Percentiles rank a stretch among this genome's conserved stretches.
Evolutionary conservation across 2,329 filamentous ascomycete genomes (phyloP).

Genomic region (Fusarium torulosum): DNA sequence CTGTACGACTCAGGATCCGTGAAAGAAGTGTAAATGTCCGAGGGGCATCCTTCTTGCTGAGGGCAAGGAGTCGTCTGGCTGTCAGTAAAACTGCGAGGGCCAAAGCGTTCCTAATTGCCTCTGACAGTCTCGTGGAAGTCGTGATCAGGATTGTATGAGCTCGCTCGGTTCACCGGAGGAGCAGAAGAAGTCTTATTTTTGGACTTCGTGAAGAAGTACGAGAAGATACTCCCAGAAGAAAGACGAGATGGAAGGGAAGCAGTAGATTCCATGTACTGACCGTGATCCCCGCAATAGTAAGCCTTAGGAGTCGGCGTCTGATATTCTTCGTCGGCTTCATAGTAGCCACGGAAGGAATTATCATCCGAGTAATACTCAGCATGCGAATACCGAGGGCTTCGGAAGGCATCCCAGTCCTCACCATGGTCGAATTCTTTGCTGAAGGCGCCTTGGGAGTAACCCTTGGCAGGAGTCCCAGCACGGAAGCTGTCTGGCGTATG

Average conservation of each 20-base stretch:
- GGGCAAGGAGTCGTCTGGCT: slow-evolving; percentile 31
- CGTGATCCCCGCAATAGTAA: not conserved
- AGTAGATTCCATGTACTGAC: slow-evolving; percentile 19
- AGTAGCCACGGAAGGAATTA: slow-evolving; percentile 5
- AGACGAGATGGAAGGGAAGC: slow-evolving; percentile 35
- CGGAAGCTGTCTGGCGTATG: slow-evolving; percentile 24
- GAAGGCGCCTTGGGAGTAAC: slow-evolving; percentile 44
- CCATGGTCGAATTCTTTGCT: slow-evolving; percentile 36
- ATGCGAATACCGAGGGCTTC: slow-evolving; percentile 5
- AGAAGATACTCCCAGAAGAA: slow-evolving; percentile 35
- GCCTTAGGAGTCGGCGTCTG: not conserved
- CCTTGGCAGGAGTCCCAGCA: slow-evolving; percentile 22
- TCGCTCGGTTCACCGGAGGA: slow-evolving; percentile 6
- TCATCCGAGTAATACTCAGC: not conserved
- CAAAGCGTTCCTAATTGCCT: slow-evolving; percentile 47
- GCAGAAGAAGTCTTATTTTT: slow-evolving; percentile 19
- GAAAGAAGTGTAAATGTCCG: slow-evolving; percentile 24
- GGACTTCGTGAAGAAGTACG: slow-evolving; percentile 43
- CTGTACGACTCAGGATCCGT: slow-evolving; percentile 27
- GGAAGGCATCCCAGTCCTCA: slow-evolving; percentile 27
- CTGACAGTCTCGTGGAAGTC: slow-evolving; percentile 41
- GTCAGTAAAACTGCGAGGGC: slow-evolving; percentile 35
- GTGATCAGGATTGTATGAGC: slow-evolving; percentile 20
- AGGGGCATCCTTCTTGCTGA: slow-evolving; percentile 14
- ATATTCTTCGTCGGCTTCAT: slow-evolving; percentile 5